A percentile compares a stretch with the other conserved stretches of the same genome.
phyloP scores from a whole-genome alignment of 108 stramenopile species.

The Parietichytrium sp. region DNA sequence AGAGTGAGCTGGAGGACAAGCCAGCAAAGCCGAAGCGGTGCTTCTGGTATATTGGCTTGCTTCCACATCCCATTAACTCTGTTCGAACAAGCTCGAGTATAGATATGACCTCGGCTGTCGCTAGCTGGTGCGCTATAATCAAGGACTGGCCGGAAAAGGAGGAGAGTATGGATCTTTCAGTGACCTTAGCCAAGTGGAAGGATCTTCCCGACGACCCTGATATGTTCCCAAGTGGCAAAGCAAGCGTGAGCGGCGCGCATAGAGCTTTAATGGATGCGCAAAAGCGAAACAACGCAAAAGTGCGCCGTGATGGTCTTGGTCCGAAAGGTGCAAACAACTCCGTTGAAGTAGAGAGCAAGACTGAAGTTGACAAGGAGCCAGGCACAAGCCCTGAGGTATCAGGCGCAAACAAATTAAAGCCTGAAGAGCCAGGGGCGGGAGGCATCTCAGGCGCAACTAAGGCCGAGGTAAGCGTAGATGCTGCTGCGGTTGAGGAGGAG shows the following conservation, averaged over 20 bases:
- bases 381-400: no score
- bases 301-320: neutral
- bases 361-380: neutral
- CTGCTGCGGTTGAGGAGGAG: neutral
- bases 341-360: neutral
- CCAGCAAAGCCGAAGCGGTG: neutral
- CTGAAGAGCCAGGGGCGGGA: neutral
- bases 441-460: neutral
- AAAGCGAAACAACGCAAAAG: neutral
- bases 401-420: neutral
- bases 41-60: conserved; percentile 62
- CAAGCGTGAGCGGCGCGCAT: neutral
- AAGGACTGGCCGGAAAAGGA: conserved; percentile 67
- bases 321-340: neutral
- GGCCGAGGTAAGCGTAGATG: neutral
- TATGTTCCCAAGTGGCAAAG: neutral
- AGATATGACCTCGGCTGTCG: conserved; percentile 56
- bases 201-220: conserved; percentile 24
- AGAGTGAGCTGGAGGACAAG: neutral
- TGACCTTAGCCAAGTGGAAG: conserved; percentile 22
- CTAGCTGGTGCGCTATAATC: conserved; percentile 68
- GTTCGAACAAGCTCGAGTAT: conserved; percentile 48
- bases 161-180: conserved; percentile 70
- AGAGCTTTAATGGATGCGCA: neutral
- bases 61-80: conserved; percentile 63